Percentiles rank a stretch among this genome's conserved stretches.
phyloP scores from a whole-genome alignment of 768 basidiomycete species.

The Saitozyma sp. region DNA sequence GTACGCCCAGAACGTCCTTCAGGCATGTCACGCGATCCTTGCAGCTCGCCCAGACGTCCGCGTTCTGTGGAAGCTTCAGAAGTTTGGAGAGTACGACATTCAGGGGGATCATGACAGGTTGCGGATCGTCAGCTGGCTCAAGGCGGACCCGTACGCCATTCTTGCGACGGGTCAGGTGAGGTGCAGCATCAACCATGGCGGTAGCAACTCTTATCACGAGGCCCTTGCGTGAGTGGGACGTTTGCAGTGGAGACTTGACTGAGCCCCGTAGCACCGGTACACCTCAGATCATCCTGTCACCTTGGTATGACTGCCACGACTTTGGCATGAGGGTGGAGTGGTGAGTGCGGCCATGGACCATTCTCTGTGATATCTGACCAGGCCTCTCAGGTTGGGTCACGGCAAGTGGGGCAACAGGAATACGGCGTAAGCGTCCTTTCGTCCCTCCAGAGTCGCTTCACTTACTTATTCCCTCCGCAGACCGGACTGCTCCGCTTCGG shows the following conservation, averaged over 20 bases:
- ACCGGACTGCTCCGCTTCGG: neutral
- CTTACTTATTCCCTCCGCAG: neutral
- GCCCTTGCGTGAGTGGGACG: slow-evolving; percentile 16
- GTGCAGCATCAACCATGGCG: slow-evolving; percentile 22
- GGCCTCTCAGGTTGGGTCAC: slow-evolving; percentile 6
- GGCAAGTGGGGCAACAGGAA: slow-evolving; percentile 21
- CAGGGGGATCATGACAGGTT: slow-evolving; percentile 17
- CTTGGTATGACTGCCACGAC: slow-evolving; percentile 27
- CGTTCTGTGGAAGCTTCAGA: slow-evolving; percentile 25
- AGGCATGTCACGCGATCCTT: slow-evolving; percentile 14
- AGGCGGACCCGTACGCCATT: slow-evolving; percentile 20
- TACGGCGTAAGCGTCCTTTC: slow-evolving; percentile 16
- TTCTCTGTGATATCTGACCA: too few relatives aligned
- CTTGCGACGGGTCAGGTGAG: slow-evolving; percentile 23
- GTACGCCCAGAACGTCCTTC: slow-evolving; percentile 13
- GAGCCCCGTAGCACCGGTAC: slow-evolving; percentile 12
- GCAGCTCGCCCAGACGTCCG: slow-evolving; percentile 20
- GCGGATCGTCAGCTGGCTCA: slow-evolving; percentile 27
- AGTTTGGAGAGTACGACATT: slow-evolving; percentile 13
- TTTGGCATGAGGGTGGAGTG: slow-evolving; percentile 12
- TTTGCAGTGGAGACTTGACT: neutral
- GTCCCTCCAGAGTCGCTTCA: too few relatives aligned
- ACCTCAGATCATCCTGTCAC: slow-evolving; percentile 21
- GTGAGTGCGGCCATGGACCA: too few relatives aligned
- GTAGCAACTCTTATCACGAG: slow-evolving; percentile 31